Percentiles rank a stretch among this genome's conserved stretches.
Evolutionary conservation across 805 yeast species (phyloP).

Genomic region (Ogataea ramenticola): DNA sequence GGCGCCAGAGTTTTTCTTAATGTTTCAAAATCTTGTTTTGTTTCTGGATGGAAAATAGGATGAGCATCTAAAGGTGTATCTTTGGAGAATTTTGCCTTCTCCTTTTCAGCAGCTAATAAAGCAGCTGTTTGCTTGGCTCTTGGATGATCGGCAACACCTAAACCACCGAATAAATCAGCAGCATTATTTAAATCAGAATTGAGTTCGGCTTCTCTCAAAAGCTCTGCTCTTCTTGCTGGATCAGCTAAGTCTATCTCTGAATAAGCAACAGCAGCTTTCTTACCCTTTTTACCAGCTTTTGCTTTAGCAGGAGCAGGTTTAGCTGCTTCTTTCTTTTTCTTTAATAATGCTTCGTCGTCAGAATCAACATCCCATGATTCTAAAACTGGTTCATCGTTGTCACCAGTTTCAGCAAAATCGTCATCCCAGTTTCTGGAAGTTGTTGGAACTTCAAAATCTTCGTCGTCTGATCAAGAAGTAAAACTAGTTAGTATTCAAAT

Average conservation of each 20-base stretch:
- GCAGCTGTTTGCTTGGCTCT: constrained; percentile 33
- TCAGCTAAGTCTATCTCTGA: constrained; percentile 65
- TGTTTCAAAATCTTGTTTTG: constrained; percentile 72
- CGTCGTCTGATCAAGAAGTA: constrained; percentile 53
- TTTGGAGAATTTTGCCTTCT: constrained; percentile 34
- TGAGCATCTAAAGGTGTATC: constrained; percentile 66
- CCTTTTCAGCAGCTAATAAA: constrained; percentile 42
- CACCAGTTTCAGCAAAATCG: constrained; percentile 33
- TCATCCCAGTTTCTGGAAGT: constrained; percentile 66
- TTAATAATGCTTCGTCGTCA: constrained; percentile 55
- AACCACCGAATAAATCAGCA: constrained; percentile 81
- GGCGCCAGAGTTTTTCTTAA: constrained; percentile 66
- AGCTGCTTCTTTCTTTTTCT: constrained; percentile 28
- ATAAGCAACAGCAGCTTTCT: constrained; percentile 31
- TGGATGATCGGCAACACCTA: constrained; percentile 50
- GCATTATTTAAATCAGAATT: constrained; percentile 88
- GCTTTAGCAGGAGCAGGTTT: constrained; percentile 21
- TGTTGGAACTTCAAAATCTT: constrained; percentile 72
- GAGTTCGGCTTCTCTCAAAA: constrained; percentile 73
- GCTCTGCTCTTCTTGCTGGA: constrained; percentile 63
- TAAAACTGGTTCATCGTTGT: constrained; percentile 71
- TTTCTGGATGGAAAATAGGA: constrained; percentile 79
- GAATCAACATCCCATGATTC: constrained; percentile 88
- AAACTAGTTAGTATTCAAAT: background rate
- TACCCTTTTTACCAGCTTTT: constrained; percentile 24